A percentile compares a stretch with the other conserved stretches of the same genome.
These are phyloP conservation scores for Rhododendron williamsianum DNA, from an alignment of 148 eudicot genomes.

Conservation along the genomic window DNA sequence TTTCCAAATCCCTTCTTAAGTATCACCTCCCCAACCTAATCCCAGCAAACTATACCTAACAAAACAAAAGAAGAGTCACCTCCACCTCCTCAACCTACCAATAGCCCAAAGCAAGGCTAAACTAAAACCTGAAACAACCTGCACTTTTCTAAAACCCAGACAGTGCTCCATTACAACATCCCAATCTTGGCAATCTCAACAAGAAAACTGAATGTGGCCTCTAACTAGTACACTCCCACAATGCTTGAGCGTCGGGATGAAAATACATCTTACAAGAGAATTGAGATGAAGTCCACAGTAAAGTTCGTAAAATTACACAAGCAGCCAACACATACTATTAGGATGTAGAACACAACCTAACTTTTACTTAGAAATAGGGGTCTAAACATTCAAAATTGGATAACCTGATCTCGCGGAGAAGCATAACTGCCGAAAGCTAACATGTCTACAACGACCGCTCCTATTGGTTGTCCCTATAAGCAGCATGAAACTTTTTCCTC, in stretches of 20 bases:
- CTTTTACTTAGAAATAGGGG: not conserved
- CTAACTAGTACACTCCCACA: not conserved
- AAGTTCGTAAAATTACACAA: not conserved
- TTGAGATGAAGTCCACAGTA: not conserved
- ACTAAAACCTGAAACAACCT: not conserved
- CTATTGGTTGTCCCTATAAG: constrained; percentile 3
- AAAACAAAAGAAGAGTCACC: not conserved
- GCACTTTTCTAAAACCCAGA: not conserved
- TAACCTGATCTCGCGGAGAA: constrained; percentile 7
- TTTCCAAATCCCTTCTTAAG: not conserved
- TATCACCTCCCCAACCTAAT: not conserved
- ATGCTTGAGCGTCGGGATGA: not conserved
- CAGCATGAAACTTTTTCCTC: constrained; percentile 3
- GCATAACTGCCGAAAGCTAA: not conserved
- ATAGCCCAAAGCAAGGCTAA: not conserved
- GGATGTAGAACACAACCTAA: not conserved
- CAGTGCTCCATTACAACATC: not conserved
- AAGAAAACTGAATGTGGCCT: not conserved
- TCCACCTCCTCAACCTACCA: not conserved
- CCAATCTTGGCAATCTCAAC: not conserved
- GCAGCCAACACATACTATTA: not conserved
- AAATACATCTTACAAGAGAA: not conserved
- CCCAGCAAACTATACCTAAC: not conserved
- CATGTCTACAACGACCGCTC: not conserved
- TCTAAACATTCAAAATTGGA: constrained; percentile 1